Base-by-base conservation (phyloP, 1,284 basidiomycete genomes). In the Malassezia globosa region DNA sequence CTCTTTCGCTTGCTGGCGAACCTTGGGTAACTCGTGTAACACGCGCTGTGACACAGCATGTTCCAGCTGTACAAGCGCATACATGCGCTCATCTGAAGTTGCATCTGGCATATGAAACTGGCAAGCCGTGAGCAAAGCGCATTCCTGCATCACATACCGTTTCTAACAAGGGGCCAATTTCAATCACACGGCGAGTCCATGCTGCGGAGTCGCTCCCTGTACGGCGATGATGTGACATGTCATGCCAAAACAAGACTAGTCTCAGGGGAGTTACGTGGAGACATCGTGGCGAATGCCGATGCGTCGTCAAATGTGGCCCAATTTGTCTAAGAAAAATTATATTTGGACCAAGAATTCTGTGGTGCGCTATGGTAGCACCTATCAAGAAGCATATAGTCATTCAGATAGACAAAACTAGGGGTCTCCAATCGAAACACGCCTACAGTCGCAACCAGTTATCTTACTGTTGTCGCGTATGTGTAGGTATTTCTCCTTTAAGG, bases 401-500 rank as follows among this genome's bases (percentile, higher is more conserved):
- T n/a, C n/a, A n/a, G n/a, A n/a, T n/a, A n/a, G n/a, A n/a, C n/a
- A n/a, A n/a, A n/a, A n/a, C n/a, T n/a, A n/a, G n/a, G n/a, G n/a
- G n/a, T n/a, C n/a, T n/a, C n/a, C n/a, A n/a, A n/a, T n/a, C n/a
- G n/a, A n/a, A n/a, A n/a, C n/a, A n/a, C n/a, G n/a, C n/a, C n/a
- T n/a, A n/a, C n/a, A n/a, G n/a, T n/a, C n/a, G n/a, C n/a, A n/a
- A n/a, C n/a, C n/a, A n/a, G n/a, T 45, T 34, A 18, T 45, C 33
- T 22, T 16, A 31, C 35, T 31, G 42, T 16, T 35, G 23, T 8
- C 35, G 42, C n/a, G 19, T 40, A 41, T 61, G 58, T 26, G 50
- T 47, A 26, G 54, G 56, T 21, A 61, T 61, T 27, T 54, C 55
- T 10, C 55, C 54, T 27, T 60, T 56, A 33, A 46, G 48, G 31